Conservation (phyloP, 352 stramenopile genomes). For the Phytophthora foliorum region DNA sequence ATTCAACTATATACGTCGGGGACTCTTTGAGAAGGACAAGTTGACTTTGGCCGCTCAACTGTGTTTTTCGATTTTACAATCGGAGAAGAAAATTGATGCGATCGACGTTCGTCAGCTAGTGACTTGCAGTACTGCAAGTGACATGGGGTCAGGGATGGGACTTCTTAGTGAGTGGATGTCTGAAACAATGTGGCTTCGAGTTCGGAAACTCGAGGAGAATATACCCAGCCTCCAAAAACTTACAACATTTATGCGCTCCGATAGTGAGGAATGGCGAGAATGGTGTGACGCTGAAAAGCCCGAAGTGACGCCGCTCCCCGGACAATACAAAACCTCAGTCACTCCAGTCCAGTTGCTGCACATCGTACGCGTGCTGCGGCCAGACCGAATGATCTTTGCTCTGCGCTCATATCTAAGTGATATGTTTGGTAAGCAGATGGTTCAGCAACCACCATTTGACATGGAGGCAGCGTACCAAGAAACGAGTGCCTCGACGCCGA, state of each 20-base stretch:
- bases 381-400: conserved; percentile 85
- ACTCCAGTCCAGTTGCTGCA: conserved; percentile 77
- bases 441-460: conserved; percentile 91
- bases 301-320: conserved; percentile 92
- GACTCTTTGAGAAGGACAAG: conserved; percentile 96
- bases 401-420: conserved; percentile 72
- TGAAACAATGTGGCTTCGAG: conserved; percentile 86
- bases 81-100: conserved; percentile 68
- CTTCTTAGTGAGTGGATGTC: conserved; percentile 94
- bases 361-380: conserved; percentile 83
- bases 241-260: conserved; percentile 94
- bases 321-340: conserved; percentile 66
- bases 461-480: conserved; percentile 90
- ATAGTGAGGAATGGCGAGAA: conserved; percentile 96
- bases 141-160: conserved; percentile 81
- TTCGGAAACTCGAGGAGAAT: conserved; percentile 92
- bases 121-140: conserved; percentile 48
- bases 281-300: conserved; percentile 95
- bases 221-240: conserved; percentile 92
- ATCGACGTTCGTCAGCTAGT: conserved; percentile 86
- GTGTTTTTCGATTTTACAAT: conserved; percentile 92
- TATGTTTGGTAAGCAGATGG: conserved; percentile 64
- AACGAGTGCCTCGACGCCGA: conserved; percentile 91
- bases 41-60: conserved; percentile 93
- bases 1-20: conserved; percentile 96